A percentile compares a stretch with the other conserved stretches of the same genome.
These are phyloP conservation scores for Turnera subulata DNA, from an alignment of 345 rosid genomes.

Conservation along the genomic window DNA sequence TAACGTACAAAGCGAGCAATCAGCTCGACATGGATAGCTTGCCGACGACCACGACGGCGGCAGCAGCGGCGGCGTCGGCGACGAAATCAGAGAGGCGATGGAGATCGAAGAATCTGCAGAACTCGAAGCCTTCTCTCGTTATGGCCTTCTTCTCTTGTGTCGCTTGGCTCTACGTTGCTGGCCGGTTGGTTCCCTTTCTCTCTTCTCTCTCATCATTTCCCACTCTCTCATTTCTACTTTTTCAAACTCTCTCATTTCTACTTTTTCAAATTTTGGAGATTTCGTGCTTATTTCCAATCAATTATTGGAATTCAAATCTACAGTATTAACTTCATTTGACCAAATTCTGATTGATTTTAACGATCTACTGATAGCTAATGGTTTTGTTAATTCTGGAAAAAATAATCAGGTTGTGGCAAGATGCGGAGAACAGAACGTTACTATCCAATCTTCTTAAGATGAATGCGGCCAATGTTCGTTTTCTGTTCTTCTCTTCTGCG, in stretches of 20 bases:
- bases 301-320: neutral
- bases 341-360: neutral
- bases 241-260: neutral
- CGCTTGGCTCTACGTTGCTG: conserved; percentile 98
- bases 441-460: conserved; percentile 61
- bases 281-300: neutral
- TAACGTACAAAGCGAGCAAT: too few relatives aligned
- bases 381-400: neutral
- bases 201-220: neutral
- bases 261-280: neutral
- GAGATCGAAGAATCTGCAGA: conserved; percentile 56
- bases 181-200: conserved; percentile 44
- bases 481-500: neutral
- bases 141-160: conserved; percentile 86
- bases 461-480: conserved; percentile 66
- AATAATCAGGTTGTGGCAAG: conserved; percentile 85
- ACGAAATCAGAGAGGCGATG: conserved; percentile 70
- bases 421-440: conserved; percentile 71
- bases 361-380: neutral
- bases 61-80: too few relatives aligned
- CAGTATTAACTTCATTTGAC: neutral
- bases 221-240: neutral
- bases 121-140: conserved; percentile 63
- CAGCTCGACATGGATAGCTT: conserved; percentile 52
- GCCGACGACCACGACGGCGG: conserved; percentile 46